Evolutionary conservation across 1,284 basidiomycete species (phyloP), one percentile per base, ranked within the genome.

Genomic region (Naganishia albida): DNA sequence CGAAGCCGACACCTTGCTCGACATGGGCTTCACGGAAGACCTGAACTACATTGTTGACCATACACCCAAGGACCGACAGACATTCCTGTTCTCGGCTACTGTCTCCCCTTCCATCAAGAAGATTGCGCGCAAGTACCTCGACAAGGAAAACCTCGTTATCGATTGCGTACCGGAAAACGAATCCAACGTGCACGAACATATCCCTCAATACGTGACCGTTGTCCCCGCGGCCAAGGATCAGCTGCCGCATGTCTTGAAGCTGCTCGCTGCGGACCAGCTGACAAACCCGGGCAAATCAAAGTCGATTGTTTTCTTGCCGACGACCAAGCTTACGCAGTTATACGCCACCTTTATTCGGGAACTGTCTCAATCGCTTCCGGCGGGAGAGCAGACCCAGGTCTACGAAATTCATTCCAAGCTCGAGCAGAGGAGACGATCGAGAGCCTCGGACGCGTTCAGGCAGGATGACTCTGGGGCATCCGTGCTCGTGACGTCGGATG

Each of bases 1-100:
- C 74, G 95, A 98, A 79, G 93, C 93, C 12, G 96, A 99, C 77
- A 95, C 91, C 0, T 83, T 98, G 15, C 83, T 99, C 48, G 93
- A 97, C 70, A 91, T 97, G 88, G 95, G 95, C 70, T 99, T 99
- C 86, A 85, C 89, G 10, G 86, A 89, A 51, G 93, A 96, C 70
- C 87, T 99, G 51, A 85, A 91, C 43, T 84, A 83, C 1, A 93
- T 98, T 72, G 80, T 85, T 39, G 72, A 81, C 2, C 83, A 83
- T 70, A 52, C 60, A 0, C 90, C 91, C 18, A 79, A 81, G 39
- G 77, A 87, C 64, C 86, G 94, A 23, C 91, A 94, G 75, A 98
- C 93, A 0, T 89, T 97, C 82, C 83, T 99, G 68, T 96, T 98
- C 81, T 94, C 91, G n/a, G 94, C 95, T 12, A 97, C 84, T 20